Conservation (phyloP, 345 rosid species). For the Populus euphratica region DNA sequence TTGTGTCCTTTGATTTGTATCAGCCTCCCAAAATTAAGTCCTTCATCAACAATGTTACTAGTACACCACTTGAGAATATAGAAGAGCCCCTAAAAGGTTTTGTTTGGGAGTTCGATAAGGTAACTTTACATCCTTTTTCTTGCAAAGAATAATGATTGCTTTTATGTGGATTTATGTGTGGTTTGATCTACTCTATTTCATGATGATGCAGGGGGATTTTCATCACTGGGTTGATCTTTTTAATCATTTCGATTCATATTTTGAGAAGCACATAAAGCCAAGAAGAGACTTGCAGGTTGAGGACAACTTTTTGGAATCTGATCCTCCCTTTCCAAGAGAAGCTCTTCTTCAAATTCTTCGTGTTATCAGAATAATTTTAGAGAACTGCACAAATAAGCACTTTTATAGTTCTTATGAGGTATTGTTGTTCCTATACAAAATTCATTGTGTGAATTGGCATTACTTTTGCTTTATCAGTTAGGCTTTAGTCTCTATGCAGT, state of each 20-base stretch:
- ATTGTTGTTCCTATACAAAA: constrained; percentile 17
- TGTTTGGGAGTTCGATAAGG: constrained; percentile 94
- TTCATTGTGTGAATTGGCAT: not conserved
- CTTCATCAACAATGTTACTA: constrained; percentile 65
- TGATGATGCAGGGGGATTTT: constrained; percentile 77
- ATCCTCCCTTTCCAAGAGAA: constrained; percentile 78
- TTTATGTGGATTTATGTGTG: not conserved
- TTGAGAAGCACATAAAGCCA: constrained; percentile 78
- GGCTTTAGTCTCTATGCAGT: not conserved
- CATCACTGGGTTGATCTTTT: constrained; percentile 99
- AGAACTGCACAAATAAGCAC: constrained; percentile 91
- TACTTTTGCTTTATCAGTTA: not conserved
- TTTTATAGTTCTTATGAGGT: constrained; percentile 94
- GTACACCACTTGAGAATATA: constrained; percentile 65
- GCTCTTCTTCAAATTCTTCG: constrained; percentile 90
- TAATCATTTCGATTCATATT: constrained; percentile 85
- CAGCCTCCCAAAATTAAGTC: constrained; percentile 93
- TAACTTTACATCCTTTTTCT: constrained; percentile 22
- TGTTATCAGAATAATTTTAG: constrained; percentile 83
- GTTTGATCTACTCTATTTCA: constrained; percentile 18
- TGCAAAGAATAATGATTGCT: not conserved
- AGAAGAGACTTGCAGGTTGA: constrained; percentile 86
- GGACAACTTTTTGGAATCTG: constrained; percentile 62
- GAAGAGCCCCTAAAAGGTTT: constrained; percentile 77
- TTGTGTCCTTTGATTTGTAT: constrained; percentile 11